phyloP scores from a whole-genome alignment of 345 rosid genomes.

The Conringia planisiliqua region DNA sequence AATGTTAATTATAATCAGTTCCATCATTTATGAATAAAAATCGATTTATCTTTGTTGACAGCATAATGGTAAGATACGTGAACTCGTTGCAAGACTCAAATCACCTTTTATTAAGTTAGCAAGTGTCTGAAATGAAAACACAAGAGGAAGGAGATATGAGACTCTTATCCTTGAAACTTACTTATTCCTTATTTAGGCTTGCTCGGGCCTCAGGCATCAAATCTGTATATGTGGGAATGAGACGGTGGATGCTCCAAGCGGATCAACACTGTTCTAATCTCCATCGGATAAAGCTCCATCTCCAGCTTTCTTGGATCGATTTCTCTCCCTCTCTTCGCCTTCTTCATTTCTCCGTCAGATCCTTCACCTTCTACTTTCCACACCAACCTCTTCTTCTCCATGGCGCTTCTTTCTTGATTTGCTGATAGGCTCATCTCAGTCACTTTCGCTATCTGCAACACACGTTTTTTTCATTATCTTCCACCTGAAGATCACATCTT shows the following conservation, averaged over 20 bases:
- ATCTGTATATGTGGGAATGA: conserved; percentile 12
- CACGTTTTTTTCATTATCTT: background rate
- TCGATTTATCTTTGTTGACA: conserved; percentile 1
- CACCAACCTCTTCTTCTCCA: conserved; percentile 75
- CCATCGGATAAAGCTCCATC: conserved; percentile 85
- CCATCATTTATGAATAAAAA: conserved; percentile 5
- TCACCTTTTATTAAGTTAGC: conserved; percentile 25
- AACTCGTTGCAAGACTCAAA: conserved; percentile 11
- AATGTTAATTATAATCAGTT: conserved; percentile 29
- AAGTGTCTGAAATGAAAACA: conserved; percentile 7
- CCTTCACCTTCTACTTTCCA: conserved; percentile 70
- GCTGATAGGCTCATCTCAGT: conserved; percentile 82
- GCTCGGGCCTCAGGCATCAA: background rate
- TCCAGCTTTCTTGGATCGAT: conserved; percentile 59
- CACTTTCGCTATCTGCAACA: conserved; percentile 52
- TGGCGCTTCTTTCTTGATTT: conserved; percentile 70
- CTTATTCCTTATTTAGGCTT: conserved; percentile 5
- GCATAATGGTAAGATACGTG: conserved; percentile 9
- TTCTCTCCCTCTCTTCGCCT: conserved; percentile 55
- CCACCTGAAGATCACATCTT: background rate
- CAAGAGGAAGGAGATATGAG: conserved; percentile 8
- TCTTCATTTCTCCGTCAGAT: conserved; percentile 26
- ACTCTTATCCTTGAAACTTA: background rate
- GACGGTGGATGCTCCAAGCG: conserved; percentile 35
- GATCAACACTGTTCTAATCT: conserved; percentile 65